phyloP scores from a whole-genome alignment of 768 basidiomycete species.

The Pulveroboletus ravenelii region DNA sequence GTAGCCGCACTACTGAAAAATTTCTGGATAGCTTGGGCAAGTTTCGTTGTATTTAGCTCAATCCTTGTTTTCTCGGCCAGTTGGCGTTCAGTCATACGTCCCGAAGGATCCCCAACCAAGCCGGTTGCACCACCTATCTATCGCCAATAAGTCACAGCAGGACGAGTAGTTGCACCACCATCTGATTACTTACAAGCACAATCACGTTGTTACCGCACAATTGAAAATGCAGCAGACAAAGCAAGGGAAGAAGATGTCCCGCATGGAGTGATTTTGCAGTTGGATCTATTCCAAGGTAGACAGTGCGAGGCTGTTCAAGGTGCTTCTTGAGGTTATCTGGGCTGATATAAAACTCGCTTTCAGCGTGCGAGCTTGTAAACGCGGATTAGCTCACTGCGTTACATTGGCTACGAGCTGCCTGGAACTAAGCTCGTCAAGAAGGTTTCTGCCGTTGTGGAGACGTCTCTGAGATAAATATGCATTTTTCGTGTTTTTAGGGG shows the following conservation, averaged over 20 bases:
- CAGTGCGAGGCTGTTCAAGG: constrained; percentile 40
- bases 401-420: constrained; percentile 35
- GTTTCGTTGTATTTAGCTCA: constrained; percentile 56
- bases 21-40: constrained; percentile 58
- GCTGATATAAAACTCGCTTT: constrained; percentile 24
- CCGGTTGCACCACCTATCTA: constrained; percentile 97
- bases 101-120: constrained; percentile 95
- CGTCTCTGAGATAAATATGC: constrained; percentile 2
- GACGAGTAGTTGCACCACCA: neutral
- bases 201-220: constrained; percentile 78
- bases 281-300: constrained; percentile 92
- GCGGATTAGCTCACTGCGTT: constrained; percentile 28
- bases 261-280: constrained; percentile 87
- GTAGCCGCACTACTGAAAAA: constrained; percentile 67
- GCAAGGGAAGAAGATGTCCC: constrained; percentile 87
- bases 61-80: constrained; percentile 58
- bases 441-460: constrained; percentile 17
- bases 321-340: constrained; percentile 38
- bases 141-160: neutral
- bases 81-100: constrained; percentile 75
- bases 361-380: neutral
- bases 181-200: constrained; percentile 60
- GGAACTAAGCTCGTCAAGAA: constrained; percentile 32
- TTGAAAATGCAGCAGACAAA: constrained; percentile 85
- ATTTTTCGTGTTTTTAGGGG: neutral